Evolutionary conservation across 148 eudicot genomes (phyloP).

Genomic region (Arctostaphylos glauca): DNA sequence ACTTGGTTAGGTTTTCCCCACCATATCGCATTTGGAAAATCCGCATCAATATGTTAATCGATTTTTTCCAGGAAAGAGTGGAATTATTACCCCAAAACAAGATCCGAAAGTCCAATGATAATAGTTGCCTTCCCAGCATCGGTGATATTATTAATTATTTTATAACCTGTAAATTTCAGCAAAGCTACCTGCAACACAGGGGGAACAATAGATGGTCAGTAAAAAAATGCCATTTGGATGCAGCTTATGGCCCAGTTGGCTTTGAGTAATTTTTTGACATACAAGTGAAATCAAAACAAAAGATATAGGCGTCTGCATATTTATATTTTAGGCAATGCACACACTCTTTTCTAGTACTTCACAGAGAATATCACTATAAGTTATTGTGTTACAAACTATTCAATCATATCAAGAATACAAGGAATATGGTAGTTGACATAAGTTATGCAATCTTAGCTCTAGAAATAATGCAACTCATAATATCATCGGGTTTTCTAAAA

Average conservation of each 20-base stretch:
- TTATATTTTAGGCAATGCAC: not conserved
- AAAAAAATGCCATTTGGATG: slow-evolving; percentile 8
- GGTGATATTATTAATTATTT: slow-evolving; percentile 77
- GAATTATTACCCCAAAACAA: slow-evolving; percentile 78
- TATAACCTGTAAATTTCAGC: slow-evolving; percentile 95
- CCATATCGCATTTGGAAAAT: not conserved
- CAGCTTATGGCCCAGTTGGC: not conserved
- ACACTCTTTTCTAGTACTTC: not conserved
- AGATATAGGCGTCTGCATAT: not conserved
- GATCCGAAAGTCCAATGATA: slow-evolving; percentile 81
- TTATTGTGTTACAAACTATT: not conserved
- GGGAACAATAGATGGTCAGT: slow-evolving; percentile 17
- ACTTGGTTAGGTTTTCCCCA: not conserved
- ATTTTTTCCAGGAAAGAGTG: slow-evolving; percentile 1
- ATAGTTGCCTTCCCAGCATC: slow-evolving; percentile 96
- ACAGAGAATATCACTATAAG: not conserved
- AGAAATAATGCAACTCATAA: not conserved
- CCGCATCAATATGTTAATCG: not conserved
- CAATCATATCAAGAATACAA: not conserved
- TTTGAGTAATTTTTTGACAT: not conserved
- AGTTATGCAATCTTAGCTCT: not conserved
- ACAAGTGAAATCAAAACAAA: not conserved
- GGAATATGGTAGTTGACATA: not conserved
- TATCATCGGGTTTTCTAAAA: not conserved
- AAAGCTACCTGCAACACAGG: slow-evolving; percentile 73